Evolutionary conservation across 2,329 filamentous ascomycete genomes (phyloP), one percentile per base, ranked within the genome.

Genomic region (Colletotrichum tropicale): DNA sequence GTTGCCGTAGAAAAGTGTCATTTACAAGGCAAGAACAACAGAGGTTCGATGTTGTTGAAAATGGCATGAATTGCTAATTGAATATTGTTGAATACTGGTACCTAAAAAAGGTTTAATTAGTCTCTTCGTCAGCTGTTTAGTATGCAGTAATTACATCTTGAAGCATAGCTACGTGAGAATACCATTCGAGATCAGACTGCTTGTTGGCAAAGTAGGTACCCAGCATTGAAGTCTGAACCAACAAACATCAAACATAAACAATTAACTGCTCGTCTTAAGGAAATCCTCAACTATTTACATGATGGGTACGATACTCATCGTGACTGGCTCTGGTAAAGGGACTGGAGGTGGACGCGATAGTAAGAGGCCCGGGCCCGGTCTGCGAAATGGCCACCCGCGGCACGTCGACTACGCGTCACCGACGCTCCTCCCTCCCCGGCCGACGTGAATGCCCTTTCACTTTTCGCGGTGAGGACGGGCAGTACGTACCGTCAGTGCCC

Each of bases 321-420:
- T 52, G 43, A 52, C 43, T 52, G n/a, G 43, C 6, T 52, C 43
- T 21, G 6, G 1, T 2, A 6, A 48, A 1, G 9, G 38, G 18
- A 48, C 18, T n/a, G 9, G 18, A 48, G 43, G 43, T 32, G n/a
- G 48, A 56, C 52, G 66, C 48, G 66, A 68, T 38, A 61, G 15
- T 16, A 0, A 61, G 21, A 61, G 55, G 55, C 32, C 66, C 10
- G n/a, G 10, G 10, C 43, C 43, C 1, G n/a, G 43, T 21, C 43
- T 52, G 43, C 26, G 66, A 69, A 48, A 69, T 48, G 52, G 55
- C 30, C n/a, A 52, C 18, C 38, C 38, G 38, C 38, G 28, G 64
- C 24, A 32, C 60, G 61, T 60, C 38, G 16, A 55, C 48, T 21
- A 75, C 72, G 72, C 72, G 60, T 74, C 71, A 48, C 38, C 26